Base-by-base conservation (phyloP, 306 rosid genomes). In the Pachyrhizus erosus region DNA sequence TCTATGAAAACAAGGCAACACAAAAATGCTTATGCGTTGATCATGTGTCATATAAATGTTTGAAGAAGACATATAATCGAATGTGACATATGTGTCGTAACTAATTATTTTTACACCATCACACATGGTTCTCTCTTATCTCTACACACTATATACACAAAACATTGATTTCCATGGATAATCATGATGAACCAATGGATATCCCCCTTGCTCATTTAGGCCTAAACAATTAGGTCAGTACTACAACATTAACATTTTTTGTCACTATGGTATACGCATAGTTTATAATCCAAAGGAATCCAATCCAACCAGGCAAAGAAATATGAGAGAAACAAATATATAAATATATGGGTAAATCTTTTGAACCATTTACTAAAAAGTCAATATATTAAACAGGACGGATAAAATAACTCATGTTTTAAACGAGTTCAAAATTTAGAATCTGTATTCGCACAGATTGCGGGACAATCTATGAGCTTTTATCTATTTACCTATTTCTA, bases 21-120 rank as follows among this genome's bases (percentile, higher is more conserved):
- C 21, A n/a, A n/a, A 48, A 3, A 12, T 51, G 31, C 33, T 37
- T 12, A 82, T 54, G 71, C 54, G 3, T 33, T 17, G 10, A 67
- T 57, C 40, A 11, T 27, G 17, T 57, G 62, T 21, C 62, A 21
- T 24, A 55, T 14, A 21, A 71, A 15, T 49, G n/a, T 11, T 71
- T 33, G 79, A 51, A 62, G 10, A 31, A 66, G 80, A 79, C 87
- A 73, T 64, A 31, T 33, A 79, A 74, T 21, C 15, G 26, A 29
- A 27, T 1, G 15, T 1, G n/a, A 65, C 69, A 42, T 17, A 17
- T 51, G 45, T 14, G 60, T 73, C 27, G 23, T 26, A 73, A 57
- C 1, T 11, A 1, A 18, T 83, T 49, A 29, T 34, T 18, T 48
- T 64, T 79, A 52, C 8, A 73, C n/a, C 49, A 51, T 61, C 17